Base-by-base conservation (phyloP, 352 stramenopile genomes). In the Phytophthora sansomeana region DNA sequence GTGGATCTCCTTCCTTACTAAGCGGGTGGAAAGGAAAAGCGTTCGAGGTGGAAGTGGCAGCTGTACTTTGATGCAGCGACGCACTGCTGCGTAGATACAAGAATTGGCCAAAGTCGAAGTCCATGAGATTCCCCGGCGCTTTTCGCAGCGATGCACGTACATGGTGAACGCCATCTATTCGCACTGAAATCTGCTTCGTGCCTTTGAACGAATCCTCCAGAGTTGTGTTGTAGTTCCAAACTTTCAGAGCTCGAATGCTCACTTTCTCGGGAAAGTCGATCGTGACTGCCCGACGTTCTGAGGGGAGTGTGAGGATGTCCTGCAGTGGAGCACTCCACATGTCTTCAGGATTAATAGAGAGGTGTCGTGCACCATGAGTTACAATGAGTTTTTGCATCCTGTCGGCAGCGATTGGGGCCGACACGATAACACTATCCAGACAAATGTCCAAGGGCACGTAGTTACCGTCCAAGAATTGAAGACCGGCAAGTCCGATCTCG, bases 41-140 rank as follows among this genome's bases (percentile, higher is more conserved):
- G 21, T 52, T 32, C 1, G 63, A 49, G 10, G 24, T 41, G 38
- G 17, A 8, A 11, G n/a, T 10, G 6, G 46, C 11, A 36, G 32
- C 21, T 32, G 44, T 6, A 4, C 9, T 17, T 35, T 58, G 42
- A 7, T 66, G 59, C 1, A 65, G 42, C 14, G 63, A 66, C 6
- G 53, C 41, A 4, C 55, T 65, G 63, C 17, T 69, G 13, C 55
- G 74, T 11, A 91, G 58, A 54, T 90, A 80, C 33, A 97, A 58
- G 42, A 91, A 89, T 66, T 97, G 89, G 1, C 85, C 84, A 66
- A 94, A 97, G 59, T 97, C 89, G 46, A 96, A 95, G 28, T 87
- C 76, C 58, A 76, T 91, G 48, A 80, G 65, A 69, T 90, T 86
- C 4, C 87, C 87, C 6, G 87, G 85, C 0, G 90, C 89, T 41